phyloP scores from a whole-genome alignment of 108 stramenopile genomes.

The Pinguiococcus pyrenoidosus region DNA sequence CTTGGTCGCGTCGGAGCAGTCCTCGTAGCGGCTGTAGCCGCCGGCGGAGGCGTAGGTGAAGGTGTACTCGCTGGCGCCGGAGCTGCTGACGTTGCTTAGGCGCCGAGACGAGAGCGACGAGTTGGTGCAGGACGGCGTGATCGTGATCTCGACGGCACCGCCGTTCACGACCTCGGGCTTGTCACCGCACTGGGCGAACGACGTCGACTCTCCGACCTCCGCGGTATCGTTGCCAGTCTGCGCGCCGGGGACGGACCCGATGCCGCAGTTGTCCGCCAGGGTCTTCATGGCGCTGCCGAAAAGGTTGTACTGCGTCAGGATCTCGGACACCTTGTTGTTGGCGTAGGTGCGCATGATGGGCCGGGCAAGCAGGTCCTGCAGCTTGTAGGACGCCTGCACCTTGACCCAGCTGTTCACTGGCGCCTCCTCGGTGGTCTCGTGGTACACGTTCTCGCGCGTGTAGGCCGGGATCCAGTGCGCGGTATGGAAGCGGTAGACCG shows the following conservation, averaged over 20 bases:
- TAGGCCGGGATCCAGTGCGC: neutral
- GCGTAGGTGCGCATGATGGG: constrained; percentile 1
- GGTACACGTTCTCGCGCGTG: neutral
- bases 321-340: neutral
- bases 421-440: neutral
- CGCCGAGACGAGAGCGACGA: too few species aligned
- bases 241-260: neutral
- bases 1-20: neutral
- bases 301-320: neutral
- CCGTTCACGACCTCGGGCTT: neutral
- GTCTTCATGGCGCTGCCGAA: neutral
- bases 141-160: neutral
- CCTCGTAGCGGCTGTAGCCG: neutral
- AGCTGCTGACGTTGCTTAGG: neutral
- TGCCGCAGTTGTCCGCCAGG: neutral
- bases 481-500: neutral
- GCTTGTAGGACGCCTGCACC: neutral
- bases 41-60: too few species aligned
- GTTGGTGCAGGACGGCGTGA: neutral
- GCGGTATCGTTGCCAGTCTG: neutral
- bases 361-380: neutral
- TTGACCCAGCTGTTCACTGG: neutral
- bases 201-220: neutral
- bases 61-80: neutral
- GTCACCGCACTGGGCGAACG: neutral